A percentile compares a stretch with the other conserved stretches of the same genome.
These are phyloP conservation scores for Arbutus unedo DNA, from an alignment of 148 eudicot genomes.

Conservation along the genomic window DNA sequence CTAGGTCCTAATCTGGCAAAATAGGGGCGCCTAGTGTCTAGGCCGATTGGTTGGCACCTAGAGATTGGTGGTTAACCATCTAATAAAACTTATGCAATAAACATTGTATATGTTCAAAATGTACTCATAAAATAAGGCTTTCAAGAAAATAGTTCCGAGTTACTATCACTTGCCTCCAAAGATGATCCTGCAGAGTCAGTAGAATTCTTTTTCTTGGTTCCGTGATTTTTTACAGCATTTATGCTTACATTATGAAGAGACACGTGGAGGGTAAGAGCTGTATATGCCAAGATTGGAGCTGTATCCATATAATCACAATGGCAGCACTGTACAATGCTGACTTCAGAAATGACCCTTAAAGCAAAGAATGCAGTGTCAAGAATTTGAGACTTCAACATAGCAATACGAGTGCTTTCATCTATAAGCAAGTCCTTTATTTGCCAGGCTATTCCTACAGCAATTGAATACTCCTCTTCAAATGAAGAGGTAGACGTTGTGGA, in stretches of 20 bases:
- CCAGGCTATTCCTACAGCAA: conserved; percentile 77
- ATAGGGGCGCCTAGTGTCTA: too few species aligned
- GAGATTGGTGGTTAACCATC: too few species aligned
- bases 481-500: conserved; percentile 20
- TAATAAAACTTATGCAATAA: neutral
- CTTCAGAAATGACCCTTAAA: conserved; percentile 71
- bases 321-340: conserved; percentile 55
- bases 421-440: conserved; percentile 79
- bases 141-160: neutral
- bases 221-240: conserved; percentile 23
- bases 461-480: conserved; percentile 56
- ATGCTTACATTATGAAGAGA: conserved; percentile 45
- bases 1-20: too few species aligned
- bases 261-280: conserved; percentile 61
- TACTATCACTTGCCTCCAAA: conserved; percentile 45
- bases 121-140: neutral
- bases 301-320: conserved; percentile 60
- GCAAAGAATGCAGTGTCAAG: conserved; percentile 44
- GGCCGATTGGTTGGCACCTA: too few species aligned
- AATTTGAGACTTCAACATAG: conserved; percentile 49
- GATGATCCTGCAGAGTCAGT: conserved; percentile 29
- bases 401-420: conserved; percentile 49
- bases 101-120: neutral
- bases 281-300: conserved; percentile 55
- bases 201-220: conserved; percentile 23